Evolutionary conservation across 2,329 filamentous ascomycete genomes (phyloP).

Genomic region (Magnaporthiopsis rhizophila): DNA sequence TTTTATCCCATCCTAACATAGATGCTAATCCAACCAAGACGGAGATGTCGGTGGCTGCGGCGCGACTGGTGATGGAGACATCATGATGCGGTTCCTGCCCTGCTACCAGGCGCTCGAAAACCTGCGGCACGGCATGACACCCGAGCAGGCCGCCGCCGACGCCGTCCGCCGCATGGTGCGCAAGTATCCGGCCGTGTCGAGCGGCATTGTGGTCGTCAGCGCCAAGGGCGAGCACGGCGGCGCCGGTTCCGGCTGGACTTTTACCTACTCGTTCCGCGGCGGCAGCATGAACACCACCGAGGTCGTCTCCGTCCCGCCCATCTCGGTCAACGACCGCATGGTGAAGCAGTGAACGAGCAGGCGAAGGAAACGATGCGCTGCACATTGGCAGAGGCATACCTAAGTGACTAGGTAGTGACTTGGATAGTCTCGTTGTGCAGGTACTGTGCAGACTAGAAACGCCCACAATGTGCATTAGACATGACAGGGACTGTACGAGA

Average conservation of each 20-base stretch:
- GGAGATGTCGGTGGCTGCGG: constrained; percentile 45
- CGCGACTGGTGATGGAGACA: constrained; percentile 47
- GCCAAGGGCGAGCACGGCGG: constrained; percentile 39
- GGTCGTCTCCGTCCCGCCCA: constrained; percentile 34
- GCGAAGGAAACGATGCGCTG: too few species aligned
- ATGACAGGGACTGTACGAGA: background rate
- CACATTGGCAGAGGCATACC: too few species aligned
- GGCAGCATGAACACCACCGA: constrained; percentile 36
- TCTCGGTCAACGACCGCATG: constrained; percentile 2
- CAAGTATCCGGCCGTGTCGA: constrained; percentile 36
- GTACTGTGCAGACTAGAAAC: too few species aligned
- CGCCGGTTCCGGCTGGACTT: constrained; percentile 45
- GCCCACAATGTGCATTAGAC: too few species aligned
- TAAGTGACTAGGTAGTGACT: too few species aligned
- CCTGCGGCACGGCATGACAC: constrained; percentile 38
- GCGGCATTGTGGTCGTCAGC: constrained; percentile 44
- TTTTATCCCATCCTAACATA: background rate
- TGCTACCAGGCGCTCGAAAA: constrained; percentile 51
- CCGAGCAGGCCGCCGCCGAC: constrained; percentile 40
- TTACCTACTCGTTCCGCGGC: constrained; percentile 43
- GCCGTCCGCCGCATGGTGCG: constrained; percentile 39
- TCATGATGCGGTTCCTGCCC: constrained; percentile 50
- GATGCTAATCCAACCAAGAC: constrained; percentile 21
- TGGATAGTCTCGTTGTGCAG: too few species aligned
- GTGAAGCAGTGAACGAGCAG: background rate